Evolutionary conservation across 805 yeast genomes (phyloP).

Genomic region (Priceomyces melissophilus): DNA sequence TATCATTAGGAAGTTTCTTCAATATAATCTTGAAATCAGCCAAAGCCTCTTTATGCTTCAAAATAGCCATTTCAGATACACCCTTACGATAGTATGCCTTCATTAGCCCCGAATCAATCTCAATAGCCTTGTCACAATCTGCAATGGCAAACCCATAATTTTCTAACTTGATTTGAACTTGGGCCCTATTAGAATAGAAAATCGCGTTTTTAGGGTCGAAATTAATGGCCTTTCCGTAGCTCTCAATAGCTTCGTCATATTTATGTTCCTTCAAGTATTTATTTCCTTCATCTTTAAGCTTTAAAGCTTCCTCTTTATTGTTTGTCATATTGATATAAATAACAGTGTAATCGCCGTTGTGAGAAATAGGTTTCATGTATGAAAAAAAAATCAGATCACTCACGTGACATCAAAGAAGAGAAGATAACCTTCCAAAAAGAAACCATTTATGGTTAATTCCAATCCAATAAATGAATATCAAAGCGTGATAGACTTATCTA

Average conservation of each 20-base stretch:
- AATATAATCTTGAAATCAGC: conserved; percentile 65
- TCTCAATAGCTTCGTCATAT: conserved; percentile 60
- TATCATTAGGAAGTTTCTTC: conserved; percentile 62
- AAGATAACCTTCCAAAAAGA: no score
- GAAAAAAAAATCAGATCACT: no score
- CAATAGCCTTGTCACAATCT: conserved; percentile 75
- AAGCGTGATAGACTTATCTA: no score
- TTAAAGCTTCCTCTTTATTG: conserved; percentile 38
- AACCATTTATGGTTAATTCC: no score
- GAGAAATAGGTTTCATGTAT: no score
- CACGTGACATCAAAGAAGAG: no score
- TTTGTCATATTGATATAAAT: conserved; percentile 2
- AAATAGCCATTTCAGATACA: conserved; percentile 69
- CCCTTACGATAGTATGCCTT: conserved; percentile 91
- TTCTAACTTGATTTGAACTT: conserved; percentile 82
- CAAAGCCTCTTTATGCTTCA: conserved; percentile 72
- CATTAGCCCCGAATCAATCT: conserved; percentile 59
- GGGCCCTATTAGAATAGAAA: conserved; percentile 83
- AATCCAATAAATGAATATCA: no score
- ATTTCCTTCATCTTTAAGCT: conserved; percentile 71
- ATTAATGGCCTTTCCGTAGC: conserved; percentile 73
- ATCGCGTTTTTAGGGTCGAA: conserved; percentile 56
- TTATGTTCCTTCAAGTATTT: conserved; percentile 62
- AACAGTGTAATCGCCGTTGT: no score
- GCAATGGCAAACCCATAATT: conserved; percentile 78